A percentile compares a stretch with the other conserved stretches of the same genome.
Conservation (phyloP, 495 filamentous ascomycete species). For the Tuber melanosporum region DNA sequence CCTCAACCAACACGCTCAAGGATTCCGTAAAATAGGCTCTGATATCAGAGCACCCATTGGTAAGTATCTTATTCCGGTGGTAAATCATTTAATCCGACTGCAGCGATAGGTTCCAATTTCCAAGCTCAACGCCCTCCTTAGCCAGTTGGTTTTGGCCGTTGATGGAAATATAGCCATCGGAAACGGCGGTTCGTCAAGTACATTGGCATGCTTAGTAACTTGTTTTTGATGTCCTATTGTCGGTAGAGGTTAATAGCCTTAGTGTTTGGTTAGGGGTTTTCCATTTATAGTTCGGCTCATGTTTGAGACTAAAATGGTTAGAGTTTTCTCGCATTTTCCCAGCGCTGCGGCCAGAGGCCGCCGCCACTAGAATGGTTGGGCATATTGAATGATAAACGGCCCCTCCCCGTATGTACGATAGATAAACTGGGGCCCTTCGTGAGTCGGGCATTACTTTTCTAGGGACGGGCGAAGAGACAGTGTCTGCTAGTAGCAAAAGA, state of each 20-base stretch:
- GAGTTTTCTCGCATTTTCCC: slow-evolving; percentile 9
- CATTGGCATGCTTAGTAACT: slow-evolving; percentile 9
- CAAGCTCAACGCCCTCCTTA: too few relatives aligned
- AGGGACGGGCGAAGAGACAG: slow-evolving; percentile 14
- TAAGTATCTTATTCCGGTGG: too few relatives aligned
- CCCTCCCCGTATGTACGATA: background rate
- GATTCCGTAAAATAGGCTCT: too few relatives aligned
- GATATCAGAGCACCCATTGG: too few relatives aligned
- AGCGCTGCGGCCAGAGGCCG: background rate
- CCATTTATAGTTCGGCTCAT: slow-evolving; percentile 8
- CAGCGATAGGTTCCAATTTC: too few relatives aligned
- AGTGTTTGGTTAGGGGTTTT: slow-evolving; percentile 9
- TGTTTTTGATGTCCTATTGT: background rate
- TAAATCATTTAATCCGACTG: too few relatives aligned
- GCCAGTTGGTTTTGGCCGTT: background rate
- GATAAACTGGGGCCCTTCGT: background rate
- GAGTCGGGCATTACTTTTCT: background rate
- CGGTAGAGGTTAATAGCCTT: slow-evolving; percentile 4
- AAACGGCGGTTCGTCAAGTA: slow-evolving; percentile 12
- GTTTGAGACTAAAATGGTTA: background rate
- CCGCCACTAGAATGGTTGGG: background rate
- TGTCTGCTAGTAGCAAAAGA: slow-evolving; percentile 6
- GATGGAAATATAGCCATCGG: slow-evolving; percentile 2
- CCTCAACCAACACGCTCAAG: too few relatives aligned
- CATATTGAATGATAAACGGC: background rate